These are phyloP conservation scores for Escovopsis sp. DNA, from an alignment of 2,329 filamentous ascomycete genomes.

Conservation along the genomic window DNA sequence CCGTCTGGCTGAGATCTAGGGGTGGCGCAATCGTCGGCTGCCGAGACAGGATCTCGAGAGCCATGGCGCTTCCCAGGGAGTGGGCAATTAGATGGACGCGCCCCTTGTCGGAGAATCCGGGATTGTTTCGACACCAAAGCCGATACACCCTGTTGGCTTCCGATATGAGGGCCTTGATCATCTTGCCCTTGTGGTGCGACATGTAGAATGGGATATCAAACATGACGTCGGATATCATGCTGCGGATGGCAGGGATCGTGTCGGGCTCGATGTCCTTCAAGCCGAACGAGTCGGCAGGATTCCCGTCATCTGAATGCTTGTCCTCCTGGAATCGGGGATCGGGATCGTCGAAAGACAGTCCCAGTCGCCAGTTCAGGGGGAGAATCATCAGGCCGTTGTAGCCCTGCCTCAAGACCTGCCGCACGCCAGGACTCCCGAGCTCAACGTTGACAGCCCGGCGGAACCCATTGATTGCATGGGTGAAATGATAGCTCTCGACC, in stretches of 20 bases:
- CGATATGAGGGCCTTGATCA: conserved; percentile 75
- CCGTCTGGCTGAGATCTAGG: conserved; percentile 26
- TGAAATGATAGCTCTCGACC: conserved; percentile 94
- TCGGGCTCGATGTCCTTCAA: conserved; percentile 85
- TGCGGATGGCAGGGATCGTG: conserved; percentile 82
- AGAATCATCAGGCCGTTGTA: conserved; percentile 87
- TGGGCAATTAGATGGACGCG: conserved; percentile 88
- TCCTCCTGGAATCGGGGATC: conserved; percentile 43
- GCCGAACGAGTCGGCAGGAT: conserved; percentile 39
- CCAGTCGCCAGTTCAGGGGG: conserved; percentile 86
- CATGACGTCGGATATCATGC: conserved; percentile 94
- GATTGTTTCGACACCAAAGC: conserved; percentile 89
- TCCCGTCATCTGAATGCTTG: conserved; percentile 31
- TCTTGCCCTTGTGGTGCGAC: conserved; percentile 88
- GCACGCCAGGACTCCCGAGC: conserved; percentile 59
- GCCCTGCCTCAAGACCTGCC: conserved; percentile 56
- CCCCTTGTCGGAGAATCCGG: conserved; percentile 65
- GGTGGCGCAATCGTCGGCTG: conserved; percentile 62
- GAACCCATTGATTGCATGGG: conserved; percentile 85
- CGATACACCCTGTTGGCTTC: conserved; percentile 95
- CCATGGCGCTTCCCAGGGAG: conserved; percentile 89
- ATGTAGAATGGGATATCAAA: conserved; percentile 97
- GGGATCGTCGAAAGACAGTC: conserved; percentile 73
- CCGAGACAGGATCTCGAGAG: conserved; percentile 75
- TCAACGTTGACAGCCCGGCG: conserved; percentile 77